phyloP scores from a whole-genome alignment of 805 yeast genomes.

The Saccharomycopsis vini region DNA sequence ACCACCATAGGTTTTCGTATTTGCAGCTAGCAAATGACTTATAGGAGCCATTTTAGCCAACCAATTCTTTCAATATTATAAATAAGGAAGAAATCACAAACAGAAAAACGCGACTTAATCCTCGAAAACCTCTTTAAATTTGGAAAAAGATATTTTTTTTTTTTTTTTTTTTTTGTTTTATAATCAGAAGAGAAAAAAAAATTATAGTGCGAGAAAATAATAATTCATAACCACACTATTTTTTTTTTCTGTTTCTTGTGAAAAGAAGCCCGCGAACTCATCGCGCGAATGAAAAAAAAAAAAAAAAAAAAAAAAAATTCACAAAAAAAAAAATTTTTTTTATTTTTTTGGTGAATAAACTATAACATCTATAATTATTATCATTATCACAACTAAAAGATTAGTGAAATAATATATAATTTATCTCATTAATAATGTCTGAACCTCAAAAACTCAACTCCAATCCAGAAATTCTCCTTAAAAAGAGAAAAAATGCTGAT shows the following conservation, averaged over 20 bases:
- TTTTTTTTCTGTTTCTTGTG: too few species aligned
- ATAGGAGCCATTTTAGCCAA: conserved; percentile 4
- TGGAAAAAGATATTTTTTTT: too few species aligned
- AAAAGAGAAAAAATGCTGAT: conserved; percentile 74
- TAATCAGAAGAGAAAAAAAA: background rate
- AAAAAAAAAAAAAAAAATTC: too few species aligned
- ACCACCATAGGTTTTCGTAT: too few species aligned
- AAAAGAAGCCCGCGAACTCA: too few species aligned
- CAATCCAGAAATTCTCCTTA: conserved; percentile 68
- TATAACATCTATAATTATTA: too few species aligned
- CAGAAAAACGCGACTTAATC: too few species aligned
- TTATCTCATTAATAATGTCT: background rate
- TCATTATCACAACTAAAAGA: background rate
- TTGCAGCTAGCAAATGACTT: background rate
- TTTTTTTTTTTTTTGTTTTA: too few species aligned
- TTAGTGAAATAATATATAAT: background rate
- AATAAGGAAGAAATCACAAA: too few species aligned
- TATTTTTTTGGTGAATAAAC: background rate
- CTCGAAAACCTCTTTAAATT: too few species aligned
- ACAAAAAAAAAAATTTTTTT: background rate
- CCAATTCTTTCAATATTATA: too few species aligned
- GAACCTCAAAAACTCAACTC: conserved; percentile 40
- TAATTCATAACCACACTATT: background rate
- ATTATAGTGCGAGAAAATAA: background rate
- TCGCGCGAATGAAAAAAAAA: too few species aligned